Base-by-base conservation (phyloP, 208 protist genomes). In the Trypanosomatidae sp. region DNA sequence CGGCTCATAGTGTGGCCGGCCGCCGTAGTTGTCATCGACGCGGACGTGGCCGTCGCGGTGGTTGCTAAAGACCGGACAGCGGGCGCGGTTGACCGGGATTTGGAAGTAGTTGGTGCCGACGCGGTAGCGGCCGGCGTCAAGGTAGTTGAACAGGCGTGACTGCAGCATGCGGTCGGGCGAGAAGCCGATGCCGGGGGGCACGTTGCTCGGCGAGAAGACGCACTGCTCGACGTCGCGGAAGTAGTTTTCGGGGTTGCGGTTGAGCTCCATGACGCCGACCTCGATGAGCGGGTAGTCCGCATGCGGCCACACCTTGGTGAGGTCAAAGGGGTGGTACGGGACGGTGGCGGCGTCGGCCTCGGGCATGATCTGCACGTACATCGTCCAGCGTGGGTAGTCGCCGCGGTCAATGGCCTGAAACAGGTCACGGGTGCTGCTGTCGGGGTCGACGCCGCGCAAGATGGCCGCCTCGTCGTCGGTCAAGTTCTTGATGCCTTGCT, bases 191-290 rank as follows among this genome's bases (percentile, higher is more conserved):
- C 83, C 83, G 33, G 83, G 83, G 16, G 91, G 77, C 8, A 88
- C 37, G 27, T 76, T 33, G 6, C 43, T 20, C 26, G 81, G 73
- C 6, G 41, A 66, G 56, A 88, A 91, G n/a, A 80, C 83, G 46
- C 66, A 35, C 45, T 80, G 76, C 53, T 93, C 85, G 24, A 69
- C 54, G 44, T 93, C 80, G 22, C 58, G 59, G 55, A 93, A 93
- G 61, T 76, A 90, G 59, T 93, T 92, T 18, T 78, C 69, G 21
- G 73, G 56, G 55, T 93, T 93, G 28, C 72, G 44, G 57, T 92
- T 83, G 8, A 93, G 54, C 4, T 75, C 72, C 52, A 93, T 59
- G 18, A 54, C 23, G 43, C 85, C 85, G 13, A 92, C 27, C 33
- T 49, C 45, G 20, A 67, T 61, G 4, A 92, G 25, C 25, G 84